Evolutionary conservation across 179 eudicot species (phyloP).

Genomic region (Carnegiea gigantea): DNA sequence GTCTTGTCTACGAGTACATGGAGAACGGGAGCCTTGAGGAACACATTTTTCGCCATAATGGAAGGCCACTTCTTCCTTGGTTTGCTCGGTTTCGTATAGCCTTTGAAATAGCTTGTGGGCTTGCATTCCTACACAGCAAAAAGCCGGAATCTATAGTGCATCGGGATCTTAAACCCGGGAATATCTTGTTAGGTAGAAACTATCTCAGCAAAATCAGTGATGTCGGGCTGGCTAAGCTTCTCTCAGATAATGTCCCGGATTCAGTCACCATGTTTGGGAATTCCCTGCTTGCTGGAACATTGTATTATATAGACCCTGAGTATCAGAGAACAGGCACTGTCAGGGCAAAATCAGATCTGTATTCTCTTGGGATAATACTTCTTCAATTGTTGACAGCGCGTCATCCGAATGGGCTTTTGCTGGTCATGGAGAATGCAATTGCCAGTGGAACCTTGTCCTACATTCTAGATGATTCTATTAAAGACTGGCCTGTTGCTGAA

Average conservation of each 20-base stretch:
- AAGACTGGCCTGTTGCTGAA: constrained; percentile 44
- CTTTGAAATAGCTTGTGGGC: constrained; percentile 42
- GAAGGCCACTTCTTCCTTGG: constrained; percentile 42
- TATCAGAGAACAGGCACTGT: constrained; percentile 48
- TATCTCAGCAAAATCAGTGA: constrained; percentile 45
- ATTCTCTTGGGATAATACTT: constrained; percentile 44
- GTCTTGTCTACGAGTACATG: constrained; percentile 49
- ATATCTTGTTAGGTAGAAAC: constrained; percentile 42
- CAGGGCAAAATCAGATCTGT: constrained; percentile 43
- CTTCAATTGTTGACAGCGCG: constrained; percentile 40
- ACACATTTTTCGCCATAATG: constrained; percentile 31
- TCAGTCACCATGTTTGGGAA: constrained; percentile 39
- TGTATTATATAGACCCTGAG: constrained; percentile 45
- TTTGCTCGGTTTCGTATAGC: constrained; percentile 47
- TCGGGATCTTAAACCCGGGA: constrained; percentile 45
- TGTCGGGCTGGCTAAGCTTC: constrained; percentile 44
- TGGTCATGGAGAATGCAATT: constrained; percentile 44
- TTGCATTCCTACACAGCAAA: constrained; percentile 42
- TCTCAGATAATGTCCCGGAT: constrained; percentile 37
- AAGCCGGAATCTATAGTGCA: constrained; percentile 48
- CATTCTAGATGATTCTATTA: constrained; percentile 37
- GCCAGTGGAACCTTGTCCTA: constrained; percentile 37
- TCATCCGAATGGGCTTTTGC: constrained; percentile 41
- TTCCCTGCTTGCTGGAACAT: constrained; percentile 45
- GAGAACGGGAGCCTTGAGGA: constrained; percentile 49